Base-by-base conservation (phyloP, 2,329 filamentous ascomycete species). In the Penicillium sp. region DNA sequence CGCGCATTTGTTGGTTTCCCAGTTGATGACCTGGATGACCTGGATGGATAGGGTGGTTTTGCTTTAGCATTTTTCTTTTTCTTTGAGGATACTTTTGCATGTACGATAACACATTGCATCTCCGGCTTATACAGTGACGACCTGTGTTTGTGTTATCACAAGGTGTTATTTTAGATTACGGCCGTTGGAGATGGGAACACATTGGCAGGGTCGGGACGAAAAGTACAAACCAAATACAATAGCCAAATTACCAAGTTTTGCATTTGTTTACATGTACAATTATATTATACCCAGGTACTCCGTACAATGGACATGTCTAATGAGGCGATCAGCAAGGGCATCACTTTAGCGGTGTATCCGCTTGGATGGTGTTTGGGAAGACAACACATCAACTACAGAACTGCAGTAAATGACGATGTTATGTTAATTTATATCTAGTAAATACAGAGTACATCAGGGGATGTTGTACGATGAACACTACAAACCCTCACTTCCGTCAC, bases 1-100 rank as follows among this genome's bases (percentile, higher is more conserved):
- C 85, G 90, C 53, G 91, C 91, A 1, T 96, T 94, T 75, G 89
- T 96, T 23, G 83, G 86, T 38, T 91, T 87, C 4, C 75, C 89
- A 64, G 76, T 83, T 51, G 80, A 87, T 47, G 85, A 93, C 39
- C 78, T 95, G 54, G 70, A 81, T 46, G 63, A 93, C 39, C 78
- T 95, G 54, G 70, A 81, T 46, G 63, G 71, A 34, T 49, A 53
- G 23, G 21, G 37, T 9, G 6, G 13, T 40, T 39, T 48, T 34
- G 15, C 27, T 59, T 67, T 50, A 54, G 51, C 34, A 31, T 23
- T 50, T 49, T 50, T 60, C 8, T 38, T 55, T 31, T 27, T 6
- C 18, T 9, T 46, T 54, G 29, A 9, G 40, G 15, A 38, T 18
- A 46, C n/a, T 44, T 50, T 42, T 54, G 39, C 52, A 41, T 52